These are phyloP conservation scores for Acanthamoeba triangularis DNA, from an alignment of 208 protist genomes.

Conservation along the genomic window DNA sequence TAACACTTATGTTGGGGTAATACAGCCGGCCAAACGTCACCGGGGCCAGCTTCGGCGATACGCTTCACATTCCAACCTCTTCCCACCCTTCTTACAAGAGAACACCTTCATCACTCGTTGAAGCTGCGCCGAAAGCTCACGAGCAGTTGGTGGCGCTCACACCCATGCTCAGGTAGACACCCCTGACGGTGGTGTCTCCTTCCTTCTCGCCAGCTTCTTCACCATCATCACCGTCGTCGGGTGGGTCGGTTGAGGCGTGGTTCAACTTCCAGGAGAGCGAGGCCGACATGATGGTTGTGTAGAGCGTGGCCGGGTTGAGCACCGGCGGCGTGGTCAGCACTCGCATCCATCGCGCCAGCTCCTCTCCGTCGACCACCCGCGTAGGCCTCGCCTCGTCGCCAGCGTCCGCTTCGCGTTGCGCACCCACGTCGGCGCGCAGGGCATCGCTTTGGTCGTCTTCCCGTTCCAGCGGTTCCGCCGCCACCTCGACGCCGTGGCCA, in stretches of 20 bases:
- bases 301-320: constrained; percentile 19
- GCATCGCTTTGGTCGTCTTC: not conserved
- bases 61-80: not conserved
- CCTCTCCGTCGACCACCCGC: not conserved
- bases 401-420: too few relatives aligned
- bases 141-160: not conserved
- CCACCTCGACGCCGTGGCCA: not conserved
- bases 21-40: too few relatives aligned
- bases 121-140: not conserved
- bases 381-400: not conserved
- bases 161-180: not conserved
- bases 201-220: not conserved
- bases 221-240: not conserved
- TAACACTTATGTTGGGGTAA: too few relatives aligned
- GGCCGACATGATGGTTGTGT: constrained; percentile 41
- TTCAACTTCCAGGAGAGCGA: not conserved
- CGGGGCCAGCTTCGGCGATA: too few relatives aligned
- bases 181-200: not conserved
- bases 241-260: not conserved
- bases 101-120: not conserved
- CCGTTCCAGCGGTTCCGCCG: not conserved
- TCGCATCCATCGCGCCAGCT: not conserved
- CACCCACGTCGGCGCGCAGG: not conserved
- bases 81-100: too few relatives aligned
- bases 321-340: not conserved